Conservation (phyloP, 129 eudicot species). For the Arctium minus region DNA sequence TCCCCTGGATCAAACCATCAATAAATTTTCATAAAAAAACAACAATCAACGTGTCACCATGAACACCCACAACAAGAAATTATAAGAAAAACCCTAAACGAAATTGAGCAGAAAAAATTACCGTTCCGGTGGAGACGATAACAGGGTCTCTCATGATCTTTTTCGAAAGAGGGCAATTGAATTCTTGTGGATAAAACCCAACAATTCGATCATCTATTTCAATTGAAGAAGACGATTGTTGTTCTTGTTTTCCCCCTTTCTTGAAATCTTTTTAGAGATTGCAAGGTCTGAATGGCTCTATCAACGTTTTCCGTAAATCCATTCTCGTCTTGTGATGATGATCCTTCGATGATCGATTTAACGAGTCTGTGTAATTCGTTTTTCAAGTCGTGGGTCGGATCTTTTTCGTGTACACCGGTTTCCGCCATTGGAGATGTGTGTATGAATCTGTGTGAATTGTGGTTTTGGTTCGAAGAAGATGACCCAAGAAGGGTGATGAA, state of each 20-base stretch:
- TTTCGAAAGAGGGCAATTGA: constrained; percentile 74
- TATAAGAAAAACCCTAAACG: not conserved
- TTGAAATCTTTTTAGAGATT: constrained; percentile 54
- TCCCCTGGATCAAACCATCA: not conserved
- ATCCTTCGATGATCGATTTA: constrained; percentile 35
- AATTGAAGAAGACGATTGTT: constrained; percentile 22
- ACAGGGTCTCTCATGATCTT: constrained; percentile 92
- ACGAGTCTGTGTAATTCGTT: constrained; percentile 58
- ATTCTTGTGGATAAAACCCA: constrained; percentile 47
- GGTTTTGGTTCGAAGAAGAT: not conserved
- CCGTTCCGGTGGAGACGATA: constrained; percentile 76
- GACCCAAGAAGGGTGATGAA: not conserved
- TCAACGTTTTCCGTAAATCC: constrained; percentile 47
- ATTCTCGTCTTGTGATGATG: constrained; percentile 31
- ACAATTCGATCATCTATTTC: constrained; percentile 15
- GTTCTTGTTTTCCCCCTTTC: not conserved
- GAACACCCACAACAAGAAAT: not conserved
- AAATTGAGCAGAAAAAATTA: constrained; percentile 16
- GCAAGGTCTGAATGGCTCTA: constrained; percentile 46
- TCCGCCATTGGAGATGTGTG: constrained; percentile 39
- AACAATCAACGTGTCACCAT: not conserved
- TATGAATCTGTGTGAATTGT: not conserved
- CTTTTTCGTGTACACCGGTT: constrained; percentile 50
- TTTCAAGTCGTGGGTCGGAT: constrained; percentile 53
- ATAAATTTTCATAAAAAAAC: not conserved